Evolutionary conservation across 768 basidiomycete species (phyloP).

Genomic region (Boletales sp.): DNA sequence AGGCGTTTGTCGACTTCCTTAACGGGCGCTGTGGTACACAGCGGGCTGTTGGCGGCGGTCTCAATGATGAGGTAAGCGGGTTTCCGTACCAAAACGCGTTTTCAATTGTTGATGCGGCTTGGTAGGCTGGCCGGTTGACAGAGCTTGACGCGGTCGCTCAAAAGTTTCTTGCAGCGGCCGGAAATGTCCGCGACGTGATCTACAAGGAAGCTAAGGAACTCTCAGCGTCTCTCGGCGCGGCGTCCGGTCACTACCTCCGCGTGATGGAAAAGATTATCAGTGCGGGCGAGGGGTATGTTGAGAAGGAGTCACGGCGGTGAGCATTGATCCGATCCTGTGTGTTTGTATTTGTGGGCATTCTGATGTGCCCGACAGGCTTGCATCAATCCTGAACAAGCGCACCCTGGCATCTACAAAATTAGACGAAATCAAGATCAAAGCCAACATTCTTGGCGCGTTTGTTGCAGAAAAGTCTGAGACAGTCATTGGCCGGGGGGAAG

Average conservation of each 20-base stretch:
- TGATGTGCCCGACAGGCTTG: conserved; percentile 46
- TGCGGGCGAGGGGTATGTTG: conserved; percentile 68
- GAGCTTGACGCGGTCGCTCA: conserved; percentile 76
- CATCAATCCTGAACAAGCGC: conserved; percentile 73
- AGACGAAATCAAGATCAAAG: conserved; percentile 92
- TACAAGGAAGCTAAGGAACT: conserved; percentile 60
- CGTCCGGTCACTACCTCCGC: conserved; percentile 76
- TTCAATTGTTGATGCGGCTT: conserved; percentile 4
- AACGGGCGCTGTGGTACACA: conserved; percentile 86
- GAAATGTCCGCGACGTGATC: conserved; percentile 55
- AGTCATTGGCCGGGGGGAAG: conserved; percentile 26
- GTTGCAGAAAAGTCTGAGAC: conserved; percentile 35
- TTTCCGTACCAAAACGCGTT: not conserved
- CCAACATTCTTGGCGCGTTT: conserved; percentile 78
- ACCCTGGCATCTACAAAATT: conserved; percentile 74
- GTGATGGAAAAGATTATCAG: conserved; percentile 86
- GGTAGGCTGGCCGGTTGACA: conserved; percentile 75
- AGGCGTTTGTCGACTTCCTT: conserved; percentile 73
- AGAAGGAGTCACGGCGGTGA: conserved; percentile 84
- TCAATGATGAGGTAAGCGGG: conserved; percentile 59
- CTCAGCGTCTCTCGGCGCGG: conserved; percentile 43
- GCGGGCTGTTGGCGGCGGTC: conserved; percentile 76
- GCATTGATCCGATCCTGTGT: conserved; percentile 12
- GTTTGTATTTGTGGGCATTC: not conserved
- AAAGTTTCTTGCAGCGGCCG: conserved; percentile 64